Conservation (phyloP, 1,284 basidiomycete genomes). For the Meira nashicola region DNA sequence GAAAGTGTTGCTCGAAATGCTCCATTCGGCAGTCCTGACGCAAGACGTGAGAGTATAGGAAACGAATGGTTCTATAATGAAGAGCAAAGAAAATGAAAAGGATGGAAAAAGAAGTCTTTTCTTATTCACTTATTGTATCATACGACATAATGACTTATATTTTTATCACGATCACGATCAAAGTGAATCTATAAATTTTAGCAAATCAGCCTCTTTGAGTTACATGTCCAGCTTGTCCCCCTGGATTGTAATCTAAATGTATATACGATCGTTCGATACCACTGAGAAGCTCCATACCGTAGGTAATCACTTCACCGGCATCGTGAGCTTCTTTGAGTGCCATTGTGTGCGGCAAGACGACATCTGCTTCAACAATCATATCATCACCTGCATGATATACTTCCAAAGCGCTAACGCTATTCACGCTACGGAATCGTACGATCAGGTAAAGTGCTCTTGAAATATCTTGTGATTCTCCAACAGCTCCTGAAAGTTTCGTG, state of each 20-base stretch:
- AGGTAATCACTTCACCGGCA: slow-evolving; percentile 48
- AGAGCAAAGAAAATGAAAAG: too few relatives aligned
- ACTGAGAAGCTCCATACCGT: slow-evolving; percentile 40
- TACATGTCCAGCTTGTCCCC: slow-evolving; percentile 43
- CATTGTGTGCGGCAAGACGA: slow-evolving; percentile 43
- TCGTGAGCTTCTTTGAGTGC: slow-evolving; percentile 50
- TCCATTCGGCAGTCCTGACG: too few relatives aligned
- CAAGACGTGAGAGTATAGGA: too few relatives aligned
- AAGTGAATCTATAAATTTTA: too few relatives aligned
- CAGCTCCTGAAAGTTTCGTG: slow-evolving; percentile 17
- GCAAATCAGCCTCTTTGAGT: slow-evolving; percentile 11
- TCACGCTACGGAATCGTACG: slow-evolving; percentile 44
- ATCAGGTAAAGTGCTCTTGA: slow-evolving; percentile 35
- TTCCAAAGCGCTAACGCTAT: slow-evolving; percentile 45
- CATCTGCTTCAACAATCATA: slow-evolving; percentile 47
- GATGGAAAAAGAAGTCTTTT: too few relatives aligned
- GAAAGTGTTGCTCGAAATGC: too few relatives aligned
- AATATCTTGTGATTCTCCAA: slow-evolving; percentile 13
- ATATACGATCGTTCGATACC: slow-evolving; percentile 44
- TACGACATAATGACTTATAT: too few relatives aligned
- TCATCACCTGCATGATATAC: slow-evolving; percentile 49
- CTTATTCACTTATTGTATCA: too few relatives aligned
- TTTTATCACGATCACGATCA: too few relatives aligned
- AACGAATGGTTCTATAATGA: too few relatives aligned
- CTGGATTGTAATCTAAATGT: slow-evolving; percentile 46